These are phyloP conservation scores for Mortierella sp. DNA, from an alignment of 371 early-diverging fungal species.

Conservation along the genomic window DNA sequence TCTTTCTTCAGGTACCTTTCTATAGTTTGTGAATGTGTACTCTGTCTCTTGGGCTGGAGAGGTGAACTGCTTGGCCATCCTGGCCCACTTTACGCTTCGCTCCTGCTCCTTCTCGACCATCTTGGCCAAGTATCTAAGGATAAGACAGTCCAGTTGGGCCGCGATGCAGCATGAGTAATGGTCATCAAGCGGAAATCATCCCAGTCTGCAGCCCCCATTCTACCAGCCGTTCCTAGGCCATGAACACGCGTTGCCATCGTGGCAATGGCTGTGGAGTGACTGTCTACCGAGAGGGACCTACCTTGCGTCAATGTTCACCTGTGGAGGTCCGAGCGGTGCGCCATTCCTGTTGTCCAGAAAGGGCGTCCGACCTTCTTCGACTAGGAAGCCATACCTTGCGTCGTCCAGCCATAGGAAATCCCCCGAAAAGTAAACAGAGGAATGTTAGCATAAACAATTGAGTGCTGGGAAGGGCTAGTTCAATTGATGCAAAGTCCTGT, in stretches of 20 bases:
- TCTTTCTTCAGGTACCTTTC: slow-evolving; percentile 53
- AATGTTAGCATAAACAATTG: neutral
- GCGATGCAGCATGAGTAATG: neutral
- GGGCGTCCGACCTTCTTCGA: slow-evolving; percentile 48
- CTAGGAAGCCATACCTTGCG: slow-evolving; percentile 50
- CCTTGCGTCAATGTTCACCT: slow-evolving; percentile 12
- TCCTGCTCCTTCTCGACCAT: slow-evolving; percentile 32
- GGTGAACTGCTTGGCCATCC: slow-evolving; percentile 58
- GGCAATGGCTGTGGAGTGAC: slow-evolving; percentile 15
- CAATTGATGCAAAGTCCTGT: neutral
- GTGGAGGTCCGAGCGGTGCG: neutral
- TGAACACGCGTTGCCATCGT: too few species aligned
- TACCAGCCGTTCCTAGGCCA: too few species aligned
- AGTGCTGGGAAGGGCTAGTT: neutral
- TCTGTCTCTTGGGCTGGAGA: slow-evolving; percentile 54
- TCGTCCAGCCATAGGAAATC: too few species aligned
- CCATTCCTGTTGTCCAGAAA: slow-evolving; percentile 21
- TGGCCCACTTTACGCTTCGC: slow-evolving; percentile 62
- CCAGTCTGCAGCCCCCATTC: too few species aligned
- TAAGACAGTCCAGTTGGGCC: too few species aligned
- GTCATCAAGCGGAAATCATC: neutral
- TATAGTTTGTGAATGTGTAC: slow-evolving; percentile 53
- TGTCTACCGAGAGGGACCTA: slow-evolving; percentile 30
- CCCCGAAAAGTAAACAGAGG: neutral
- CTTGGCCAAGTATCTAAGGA: slow-evolving; percentile 21